Evolutionary conservation across 202 grass and related monocot species (phyloP), one percentile per base, ranked within the genome.

Genomic region (Elaeis oleifera): DNA sequence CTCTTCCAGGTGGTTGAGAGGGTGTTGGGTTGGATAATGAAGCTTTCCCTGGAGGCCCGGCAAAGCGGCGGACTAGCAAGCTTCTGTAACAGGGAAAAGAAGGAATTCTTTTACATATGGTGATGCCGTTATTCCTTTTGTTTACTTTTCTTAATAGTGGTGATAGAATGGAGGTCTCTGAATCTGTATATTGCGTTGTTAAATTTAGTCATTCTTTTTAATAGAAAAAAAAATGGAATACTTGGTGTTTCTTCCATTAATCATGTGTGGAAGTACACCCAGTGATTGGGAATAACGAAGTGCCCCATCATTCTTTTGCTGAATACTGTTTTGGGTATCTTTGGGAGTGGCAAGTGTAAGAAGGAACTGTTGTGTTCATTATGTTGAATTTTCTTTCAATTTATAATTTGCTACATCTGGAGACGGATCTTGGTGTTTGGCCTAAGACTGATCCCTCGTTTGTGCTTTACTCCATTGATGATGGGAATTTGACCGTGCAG

Each of bases 1-100:
- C 58, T 62, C 49, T 23, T 72, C 3, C 72, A 90, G 95, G 95
- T 94, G 14, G 95, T 99, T 1, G 95, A 90, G 63, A 75, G 89
- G 63, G 89, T 94, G 70, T 75, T 99, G 69, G 89, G 85, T 70
- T 99, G 95, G 95, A 90, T 99, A 82, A 94, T 94, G 77, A 99
- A 89, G 73, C 95, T 99, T 99, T 99, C 71, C 95, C 95, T 50
- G 83, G 85, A 54, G 89, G 95, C 7, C 85, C 82, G 27, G 60
- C 79, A 49, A 99, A 90, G 73, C 95, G 89, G 57, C 89, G 85
- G 21, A 87, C 89, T 60, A 99, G 83, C 75, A 99, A 99, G 75
- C 85, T 99, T 79, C 55, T 94, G 51, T 99, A 78, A 88, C 67
- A 18, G 66, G 63, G 60, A 85, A 59, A 51, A 23, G 19, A 53